Percentiles rank a stretch among this genome's conserved stretches.
phyloP scores from a whole-genome alignment of 257 asterid genomes.

The Nicotiana attenuata region DNA sequence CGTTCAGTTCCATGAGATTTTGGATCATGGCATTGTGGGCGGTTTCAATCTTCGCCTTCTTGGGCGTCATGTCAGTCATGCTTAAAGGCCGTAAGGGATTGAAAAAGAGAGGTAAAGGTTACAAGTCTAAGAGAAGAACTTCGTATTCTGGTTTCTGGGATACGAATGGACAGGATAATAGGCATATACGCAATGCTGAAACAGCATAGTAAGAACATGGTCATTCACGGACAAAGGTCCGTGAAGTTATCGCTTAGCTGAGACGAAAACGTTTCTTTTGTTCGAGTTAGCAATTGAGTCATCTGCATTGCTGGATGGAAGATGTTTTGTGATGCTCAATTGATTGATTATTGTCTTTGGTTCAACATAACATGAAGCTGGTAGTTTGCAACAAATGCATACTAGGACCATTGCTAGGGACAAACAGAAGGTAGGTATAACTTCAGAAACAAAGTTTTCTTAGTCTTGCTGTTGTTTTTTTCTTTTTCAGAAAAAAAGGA shows the following conservation, averaged over 20 bases:
- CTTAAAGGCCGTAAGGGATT: slow-evolving; percentile 11
- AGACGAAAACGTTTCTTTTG: not conserved
- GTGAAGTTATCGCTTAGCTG: not conserved
- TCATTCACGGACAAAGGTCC: not conserved
- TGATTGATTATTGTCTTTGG: not conserved
- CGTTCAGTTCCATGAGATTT: slow-evolving; percentile 17
- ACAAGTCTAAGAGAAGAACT: slow-evolving; percentile 18
- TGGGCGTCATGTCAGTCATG: slow-evolving; percentile 11
- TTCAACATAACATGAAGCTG: not conserved
- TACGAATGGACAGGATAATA: slow-evolving; percentile 10
- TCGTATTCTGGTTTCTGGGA: slow-evolving; percentile 18
- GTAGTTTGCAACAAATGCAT: not conserved
- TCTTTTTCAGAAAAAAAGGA: not conserved
- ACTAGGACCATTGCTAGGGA: not conserved
- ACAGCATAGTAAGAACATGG: slow-evolving; percentile 3
- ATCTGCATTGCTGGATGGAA: not conserved
- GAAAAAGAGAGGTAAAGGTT: slow-evolving; percentile 11
- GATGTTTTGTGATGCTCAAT: not conserved
- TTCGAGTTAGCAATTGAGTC: not conserved
- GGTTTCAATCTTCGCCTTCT: slow-evolving; percentile 9
- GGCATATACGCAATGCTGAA: slow-evolving; percentile 15
- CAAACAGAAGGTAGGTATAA: not conserved
- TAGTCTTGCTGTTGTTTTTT: not conserved
- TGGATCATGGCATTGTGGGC: slow-evolving; percentile 23
- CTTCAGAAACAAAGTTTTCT: not conserved